Percentiles rank a stretch among this genome's conserved stretches.
Evolutionary conservation across 345 rosid genomes (phyloP).

Genomic region (Linum trigynum): DNA sequence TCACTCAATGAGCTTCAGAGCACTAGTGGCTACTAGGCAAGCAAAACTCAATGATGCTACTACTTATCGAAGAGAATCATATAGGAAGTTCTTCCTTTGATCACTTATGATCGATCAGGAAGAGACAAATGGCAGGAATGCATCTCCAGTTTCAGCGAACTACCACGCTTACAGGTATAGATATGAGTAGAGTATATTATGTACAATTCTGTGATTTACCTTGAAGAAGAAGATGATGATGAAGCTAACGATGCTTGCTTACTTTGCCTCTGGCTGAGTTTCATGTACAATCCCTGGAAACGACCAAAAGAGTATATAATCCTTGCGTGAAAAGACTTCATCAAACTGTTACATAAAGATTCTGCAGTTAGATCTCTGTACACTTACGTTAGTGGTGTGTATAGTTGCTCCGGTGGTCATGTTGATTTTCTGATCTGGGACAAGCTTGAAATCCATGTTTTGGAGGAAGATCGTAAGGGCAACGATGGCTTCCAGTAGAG

Average conservation of each 20-base stretch:
- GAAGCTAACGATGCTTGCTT: constrained; percentile 17
- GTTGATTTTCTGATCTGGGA: constrained; percentile 73
- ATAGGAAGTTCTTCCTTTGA: too few relatives aligned
- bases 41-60: too few relatives aligned
- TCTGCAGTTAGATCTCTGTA: background rate
- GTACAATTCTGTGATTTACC: constrained; percentile 21
- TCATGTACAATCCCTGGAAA: constrained; percentile 82
- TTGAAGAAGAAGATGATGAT: constrained; percentile 1
- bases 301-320: background rate
- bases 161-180: background rate
- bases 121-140: too few relatives aligned
- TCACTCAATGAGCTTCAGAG: too few relatives aligned
- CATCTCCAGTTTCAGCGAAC: constrained; percentile 3
- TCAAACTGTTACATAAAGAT: background rate
- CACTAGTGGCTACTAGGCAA: too few relatives aligned
- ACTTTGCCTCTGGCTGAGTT: constrained; percentile 41
- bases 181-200: background rate
- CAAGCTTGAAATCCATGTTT: constrained; percentile 62
- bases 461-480: constrained; percentile 69
- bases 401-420: constrained; percentile 98
- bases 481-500: constrained; percentile 78
- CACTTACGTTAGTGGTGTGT: constrained; percentile 68
- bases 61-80: too few relatives aligned
- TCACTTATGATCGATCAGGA: too few relatives aligned
- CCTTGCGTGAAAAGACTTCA: background rate